These are phyloP conservation scores for Paecilomyces sp. DNA, from an alignment of 2,329 filamentous ascomycete species.

Conservation along the genomic window DNA sequence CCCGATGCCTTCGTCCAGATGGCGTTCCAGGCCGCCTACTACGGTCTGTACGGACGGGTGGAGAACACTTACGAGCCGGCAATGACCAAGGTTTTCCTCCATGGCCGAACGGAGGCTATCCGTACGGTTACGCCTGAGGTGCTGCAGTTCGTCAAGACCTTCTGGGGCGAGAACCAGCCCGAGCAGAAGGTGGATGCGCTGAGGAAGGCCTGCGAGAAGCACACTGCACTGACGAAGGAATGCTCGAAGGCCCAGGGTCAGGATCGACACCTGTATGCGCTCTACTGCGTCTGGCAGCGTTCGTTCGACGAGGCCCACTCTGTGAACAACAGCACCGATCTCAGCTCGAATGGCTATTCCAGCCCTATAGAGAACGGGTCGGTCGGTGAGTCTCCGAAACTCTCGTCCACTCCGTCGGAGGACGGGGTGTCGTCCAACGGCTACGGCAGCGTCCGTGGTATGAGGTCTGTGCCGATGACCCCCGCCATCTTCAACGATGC, in stretches of 20 bases:
- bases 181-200: conserved; percentile 80
- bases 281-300: conserved; percentile 93
- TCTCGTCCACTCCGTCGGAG: conserved; percentile 34
- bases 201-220: conserved; percentile 73
- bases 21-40: conserved; percentile 98
- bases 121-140: conserved; percentile 76
- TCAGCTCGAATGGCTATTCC: conserved; percentile 56
- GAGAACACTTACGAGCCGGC: conserved; percentile 97
- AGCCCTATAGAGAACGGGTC: conserved; percentile 44
- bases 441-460: conserved; percentile 48
- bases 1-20: conserved; percentile 98
- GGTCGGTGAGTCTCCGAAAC: conserved; percentile 17
- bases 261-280: conserved; percentile 85
- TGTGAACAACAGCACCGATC: conserved; percentile 42
- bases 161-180: conserved; percentile 86
- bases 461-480: conserved; percentile 38
- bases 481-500: conserved; percentile 78
- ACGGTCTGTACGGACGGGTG: conserved; percentile 85
- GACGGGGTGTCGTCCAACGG: conserved; percentile 43
- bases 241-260: conserved; percentile 87
- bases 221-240: conserved; percentile 70
- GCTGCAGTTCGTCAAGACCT: conserved; percentile 82
- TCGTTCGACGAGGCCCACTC: conserved; percentile 65
- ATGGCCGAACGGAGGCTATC: conserved; percentile 91
- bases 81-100: conserved; percentile 92